These are phyloP conservation scores for Coniochaeta sp. DNA, from an alignment of 2,329 filamentous ascomycete species.

Conservation along the genomic window DNA sequence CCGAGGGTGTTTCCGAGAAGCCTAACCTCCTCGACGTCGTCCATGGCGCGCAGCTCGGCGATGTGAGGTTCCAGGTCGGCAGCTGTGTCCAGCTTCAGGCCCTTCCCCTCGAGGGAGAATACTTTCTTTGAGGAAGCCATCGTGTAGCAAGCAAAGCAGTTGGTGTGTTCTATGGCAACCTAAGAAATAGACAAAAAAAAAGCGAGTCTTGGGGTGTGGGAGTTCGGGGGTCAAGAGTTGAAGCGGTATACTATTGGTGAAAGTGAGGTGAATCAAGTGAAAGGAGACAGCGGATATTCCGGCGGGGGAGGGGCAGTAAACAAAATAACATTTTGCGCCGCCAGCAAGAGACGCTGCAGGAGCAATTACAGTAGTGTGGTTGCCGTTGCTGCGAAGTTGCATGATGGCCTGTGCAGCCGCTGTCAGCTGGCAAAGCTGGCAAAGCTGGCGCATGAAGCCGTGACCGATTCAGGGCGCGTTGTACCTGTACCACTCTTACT, in stretches of 20 bases:
- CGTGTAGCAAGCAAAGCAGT: constrained; percentile 20
- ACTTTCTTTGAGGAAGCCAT: constrained; percentile 53
- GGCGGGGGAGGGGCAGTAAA: constrained; percentile 10
- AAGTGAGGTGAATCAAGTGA: neutral
- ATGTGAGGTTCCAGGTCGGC: constrained; percentile 83
- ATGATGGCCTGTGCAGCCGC: neutral
- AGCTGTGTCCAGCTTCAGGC: constrained; percentile 84
- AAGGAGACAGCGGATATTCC: neutral
- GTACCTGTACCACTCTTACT: no score
- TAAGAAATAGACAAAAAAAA: neutral
- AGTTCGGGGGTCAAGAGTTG: neutral
- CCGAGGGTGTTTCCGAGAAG: constrained; percentile 90
- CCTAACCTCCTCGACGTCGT: constrained; percentile 75
- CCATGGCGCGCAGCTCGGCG: constrained; percentile 61
- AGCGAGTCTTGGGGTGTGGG: neutral
- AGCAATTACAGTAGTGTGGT: no score
- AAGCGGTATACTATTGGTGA: no score
- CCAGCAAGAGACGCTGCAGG: neutral
- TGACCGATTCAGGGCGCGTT: neutral
- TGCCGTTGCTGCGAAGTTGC: neutral
- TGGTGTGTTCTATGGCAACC: neutral
- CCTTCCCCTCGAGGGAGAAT: constrained; percentile 88
- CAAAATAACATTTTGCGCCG: neutral
- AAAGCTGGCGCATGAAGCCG: neutral
- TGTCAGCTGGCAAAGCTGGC: neutral